phyloP scores from a whole-genome alignment of 2,329 filamentous ascomycete genomes.

The Cladosporium sp. region DNA sequence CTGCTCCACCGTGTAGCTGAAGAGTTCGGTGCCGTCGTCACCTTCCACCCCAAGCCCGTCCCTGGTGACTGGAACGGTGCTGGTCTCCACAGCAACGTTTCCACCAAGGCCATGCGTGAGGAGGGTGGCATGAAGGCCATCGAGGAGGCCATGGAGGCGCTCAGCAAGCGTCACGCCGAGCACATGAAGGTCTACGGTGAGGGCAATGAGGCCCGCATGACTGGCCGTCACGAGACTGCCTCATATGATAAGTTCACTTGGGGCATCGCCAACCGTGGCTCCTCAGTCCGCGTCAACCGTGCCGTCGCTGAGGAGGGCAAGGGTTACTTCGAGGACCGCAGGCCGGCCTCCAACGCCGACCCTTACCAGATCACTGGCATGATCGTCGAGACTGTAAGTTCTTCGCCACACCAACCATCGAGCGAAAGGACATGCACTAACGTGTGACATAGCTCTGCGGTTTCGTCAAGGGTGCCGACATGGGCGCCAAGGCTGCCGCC shows the following conservation, averaged over 20 bases:
- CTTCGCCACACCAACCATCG: neutral
- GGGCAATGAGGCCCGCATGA: conserved; percentile 92
- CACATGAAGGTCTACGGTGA: conserved; percentile 88
- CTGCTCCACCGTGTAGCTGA: conserved; percentile 87
- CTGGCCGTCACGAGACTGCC: conserved; percentile 90
- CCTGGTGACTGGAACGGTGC: conserved; percentile 96
- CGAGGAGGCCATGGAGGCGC: conserved; percentile 65
- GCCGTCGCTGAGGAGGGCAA: conserved; percentile 80
- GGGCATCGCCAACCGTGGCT: conserved; percentile 93
- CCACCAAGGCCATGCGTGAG: conserved; percentile 78
- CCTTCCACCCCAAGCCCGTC: conserved; percentile 93
- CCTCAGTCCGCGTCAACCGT: conserved; percentile 87
- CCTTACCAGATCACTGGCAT: conserved; percentile 82
- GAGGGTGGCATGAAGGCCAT: conserved; percentile 96
- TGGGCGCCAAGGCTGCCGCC: conserved; percentile 37
- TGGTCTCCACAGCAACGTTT: conserved; percentile 91
- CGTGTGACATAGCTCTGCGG: conserved; percentile 37
- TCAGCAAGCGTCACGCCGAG: conserved; percentile 47
- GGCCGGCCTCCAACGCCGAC: conserved; percentile 75
- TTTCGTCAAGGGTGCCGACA: conserved; percentile 46
- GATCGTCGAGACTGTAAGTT: conserved; percentile 63
- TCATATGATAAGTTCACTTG: conserved; percentile 89
- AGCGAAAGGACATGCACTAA: neutral
- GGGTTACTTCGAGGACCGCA: conserved; percentile 79
- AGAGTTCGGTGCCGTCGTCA: conserved; percentile 94